Evolutionary conservation across 345 rosid species (phyloP), one percentile per base, ranked within the genome.

Genomic region (Eucalyptus pauciflora): DNA sequence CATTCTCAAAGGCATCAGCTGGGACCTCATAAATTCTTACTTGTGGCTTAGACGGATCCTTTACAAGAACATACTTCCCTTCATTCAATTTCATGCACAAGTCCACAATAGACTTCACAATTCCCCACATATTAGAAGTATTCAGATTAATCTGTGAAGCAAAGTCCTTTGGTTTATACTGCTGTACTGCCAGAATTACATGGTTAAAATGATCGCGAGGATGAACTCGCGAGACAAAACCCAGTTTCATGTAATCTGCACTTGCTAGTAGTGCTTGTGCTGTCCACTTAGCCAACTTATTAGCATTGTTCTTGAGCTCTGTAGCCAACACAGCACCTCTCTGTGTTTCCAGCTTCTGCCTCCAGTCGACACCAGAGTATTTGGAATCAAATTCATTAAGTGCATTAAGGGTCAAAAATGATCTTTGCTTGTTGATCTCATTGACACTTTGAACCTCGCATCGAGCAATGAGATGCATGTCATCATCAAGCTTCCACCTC

Each of bases 181-280:
- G 99, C 90, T 95, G 92, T 91, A 97, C 96, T 48, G 97, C 97
- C 87, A 98, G 88, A 90, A 97, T 97, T 29, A 96, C 99, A 91
- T 98, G 99, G 93, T 98, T 98, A 50, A 93, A 97, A 89, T 97
- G 99, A 94, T 98, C 99, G 88, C 99, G 96, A 31, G 99, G 99
- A 92, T 98, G 99, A 86, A 98, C 99, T 90, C 99, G 93, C 0
- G 99, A 97, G 86, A 97, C 99, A 94, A 94, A 97, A 3, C 99
- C 99, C 88, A 98, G 92, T 92, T 98, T 98, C 99, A 98, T 98
- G 96, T 96, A 89, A 93, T 98, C 99, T 1, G 99, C 99, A 94
- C 93, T 95, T 3, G 96, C 99, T 93, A 98, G 86, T 58, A 98
- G 91, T 12, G 99, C 98, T 88, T 98, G 99, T 2, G 99, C 97